These are phyloP conservation scores for Amanita rubescens DNA, from an alignment of 768 basidiomycete genomes.

Conservation along the genomic window DNA sequence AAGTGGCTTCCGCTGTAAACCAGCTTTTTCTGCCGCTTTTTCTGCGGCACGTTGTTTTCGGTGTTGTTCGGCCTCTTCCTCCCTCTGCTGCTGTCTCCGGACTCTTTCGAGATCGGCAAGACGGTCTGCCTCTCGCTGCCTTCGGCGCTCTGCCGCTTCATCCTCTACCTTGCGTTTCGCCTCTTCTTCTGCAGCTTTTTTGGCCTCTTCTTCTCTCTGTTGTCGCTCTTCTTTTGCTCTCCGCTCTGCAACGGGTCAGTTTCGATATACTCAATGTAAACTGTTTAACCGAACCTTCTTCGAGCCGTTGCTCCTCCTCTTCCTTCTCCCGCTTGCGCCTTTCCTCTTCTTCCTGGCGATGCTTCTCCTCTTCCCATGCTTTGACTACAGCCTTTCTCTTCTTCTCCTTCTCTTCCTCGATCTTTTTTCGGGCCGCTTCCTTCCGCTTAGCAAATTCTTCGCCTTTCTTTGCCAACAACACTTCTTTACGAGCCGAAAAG, in stretches of 20 bases:
- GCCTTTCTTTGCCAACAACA: slow-evolving; percentile 47
- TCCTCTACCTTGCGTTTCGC: slow-evolving; percentile 61
- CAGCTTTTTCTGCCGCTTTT: slow-evolving; percentile 11
- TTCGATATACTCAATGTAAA: background rate
- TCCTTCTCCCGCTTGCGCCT: slow-evolving; percentile 37
- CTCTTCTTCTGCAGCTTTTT: slow-evolving; percentile 39
- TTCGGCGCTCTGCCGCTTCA: slow-evolving; percentile 40
- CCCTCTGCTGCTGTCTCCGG: slow-evolving; percentile 53
- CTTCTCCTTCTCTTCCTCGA: slow-evolving; percentile 81
- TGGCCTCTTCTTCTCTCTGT: slow-evolving; percentile 43
- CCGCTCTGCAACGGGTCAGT: slow-evolving; percentile 29
- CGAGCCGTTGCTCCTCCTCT: slow-evolving; percentile 40
- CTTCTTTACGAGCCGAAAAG: slow-evolving; percentile 46
- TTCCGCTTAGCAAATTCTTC: slow-evolving; percentile 59
- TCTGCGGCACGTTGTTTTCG: slow-evolving; percentile 32
- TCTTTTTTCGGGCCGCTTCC: slow-evolving; percentile 55
- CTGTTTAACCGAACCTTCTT: slow-evolving; percentile 38
- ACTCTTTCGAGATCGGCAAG: slow-evolving; percentile 47
- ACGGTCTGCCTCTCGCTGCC: slow-evolving; percentile 42
- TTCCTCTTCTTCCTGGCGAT: slow-evolving; percentile 33
- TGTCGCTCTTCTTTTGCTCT: slow-evolving; percentile 47
- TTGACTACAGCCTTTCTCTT: slow-evolving; percentile 49
- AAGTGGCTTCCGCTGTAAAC: background rate
- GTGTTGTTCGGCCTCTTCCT: slow-evolving; percentile 61
- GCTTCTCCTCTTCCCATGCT: slow-evolving; percentile 51